Base-by-base conservation (phyloP, 345 rosid species). In the Populus ilicifolia region DNA sequence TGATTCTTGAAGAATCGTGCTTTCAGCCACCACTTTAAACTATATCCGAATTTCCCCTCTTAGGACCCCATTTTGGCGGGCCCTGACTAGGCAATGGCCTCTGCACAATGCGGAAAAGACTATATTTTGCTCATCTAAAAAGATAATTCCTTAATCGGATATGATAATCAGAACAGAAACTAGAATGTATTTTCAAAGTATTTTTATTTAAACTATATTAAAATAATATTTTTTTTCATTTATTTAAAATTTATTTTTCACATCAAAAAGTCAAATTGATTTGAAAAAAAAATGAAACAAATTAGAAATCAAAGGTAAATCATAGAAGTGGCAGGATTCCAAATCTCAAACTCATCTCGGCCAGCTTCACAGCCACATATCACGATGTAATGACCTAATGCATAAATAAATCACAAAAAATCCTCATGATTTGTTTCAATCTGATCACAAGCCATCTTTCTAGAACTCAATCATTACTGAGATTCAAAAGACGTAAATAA, bases 261-360 rank as follows among this genome's bases (percentile, higher is more conserved):
- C 33, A 2, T 30, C 33, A 3, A 33, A 33, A 33, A 33, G 4
- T 33, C 4, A 33, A 33, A 33, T 33, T 33, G 35, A 33, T 33
- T 33, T 33, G n/a, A 33, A 33, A 33, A 3, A 33, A 4, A 33
- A 4, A 33, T 27, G 1, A 27, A 33, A 17, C 27, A 21, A 25
- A 39, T 18, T 43, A 64, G 43, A 21, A 73, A 48, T 69, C 46
- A 63, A 56, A 66, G 74, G 39, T 14, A 69, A 61, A 62, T 21
- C 99, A 92, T 83, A 77, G 95, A 83, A 91, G 93, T 89, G 75
- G 97, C 97, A 67, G 99, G 99, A 85, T 96, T 97, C 85, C 95
- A 91, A 71, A 96, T 96, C 88, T 96, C 98, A 67, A 94, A 96
- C 87, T 92, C 98, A 79, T 96, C 93, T 14, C 81, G 78, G 35